Base-by-base conservation (phyloP, 176 grass and related monocot species). In the Cenchrus americanus region DNA sequence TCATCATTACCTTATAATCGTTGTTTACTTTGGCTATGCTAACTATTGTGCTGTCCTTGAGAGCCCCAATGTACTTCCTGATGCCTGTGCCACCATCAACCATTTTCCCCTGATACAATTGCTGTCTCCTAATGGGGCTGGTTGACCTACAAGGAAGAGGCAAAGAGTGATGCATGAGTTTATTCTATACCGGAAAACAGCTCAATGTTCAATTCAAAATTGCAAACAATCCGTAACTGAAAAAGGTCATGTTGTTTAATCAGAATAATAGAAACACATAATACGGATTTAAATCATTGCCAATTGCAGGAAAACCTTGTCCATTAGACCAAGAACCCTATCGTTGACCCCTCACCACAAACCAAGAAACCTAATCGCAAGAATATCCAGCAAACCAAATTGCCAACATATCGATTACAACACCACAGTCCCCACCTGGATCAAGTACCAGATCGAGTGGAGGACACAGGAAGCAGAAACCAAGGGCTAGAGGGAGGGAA, bases 1-100 rank as follows among this genome's bases (percentile, higher is more conserved):
- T 27, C 17, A 19, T 27, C 55, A 41, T 81, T 47, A 98, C 96
- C 96, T 98, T 98, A 66, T 95, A 98, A 66, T 98, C 89, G 37
- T 93, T 98, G 77, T 98, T 98, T 23, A 98, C 93, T 90, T 95
- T 98, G 27, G 96, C 93, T 81, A 98, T 88, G 82, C 85, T 85
- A 37, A 98, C 92, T 3, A 92, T 98, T 51, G 96, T 98, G 3
- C 32, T 34, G 32, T 34, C 32, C 32, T 34, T 34, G 32, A 34
- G 32, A 34, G 32, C 32, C 32, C 32, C 90, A 22, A 98, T 79
- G 22, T 95, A 98, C 67, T 93, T 98, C 75, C 96, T 98, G 79
- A 98, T 91, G 79, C 82, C 83, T 3, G 92, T 93, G 60, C 85
- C 90, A 58, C 96, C 92, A 34, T 86, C 84, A 7, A 89, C 82